phyloP scores from a whole-genome alignment of 2,329 filamentous ascomycete species.

The Epichloe gansuensis region DNA sequence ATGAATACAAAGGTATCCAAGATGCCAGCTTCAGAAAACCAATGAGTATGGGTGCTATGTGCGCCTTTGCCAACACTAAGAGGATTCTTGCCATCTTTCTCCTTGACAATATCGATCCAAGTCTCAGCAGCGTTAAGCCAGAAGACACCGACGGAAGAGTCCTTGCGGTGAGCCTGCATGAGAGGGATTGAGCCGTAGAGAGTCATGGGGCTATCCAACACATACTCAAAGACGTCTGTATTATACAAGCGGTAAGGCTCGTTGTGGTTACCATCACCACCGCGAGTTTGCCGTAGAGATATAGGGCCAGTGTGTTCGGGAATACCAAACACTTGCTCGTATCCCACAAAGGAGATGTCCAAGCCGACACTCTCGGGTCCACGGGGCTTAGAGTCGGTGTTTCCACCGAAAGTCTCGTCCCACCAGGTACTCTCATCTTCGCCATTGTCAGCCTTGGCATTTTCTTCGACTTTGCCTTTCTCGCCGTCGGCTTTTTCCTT shows the following conservation, averaged over 20 bases:
- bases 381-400: conserved; percentile 88
- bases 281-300: conserved; percentile 81
- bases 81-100: conserved; percentile 61
- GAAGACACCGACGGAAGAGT: conserved; percentile 88
- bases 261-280: conserved; percentile 70
- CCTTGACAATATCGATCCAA: conserved; percentile 89
- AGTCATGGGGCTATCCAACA: conserved; percentile 95
- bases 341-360: conserved; percentile 86
- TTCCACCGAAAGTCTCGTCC: conserved; percentile 93
- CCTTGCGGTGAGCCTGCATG: conserved; percentile 93
- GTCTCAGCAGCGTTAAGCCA: conserved; percentile 97
- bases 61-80: conserved; percentile 57
- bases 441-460: conserved; percentile 32
- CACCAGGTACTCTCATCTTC: conserved; percentile 90
- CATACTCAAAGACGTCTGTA: conserved; percentile 94
- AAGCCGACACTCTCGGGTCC: conserved; percentile 86
- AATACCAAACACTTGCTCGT: conserved; percentile 86
- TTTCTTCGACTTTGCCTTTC: conserved; percentile 36
- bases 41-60: conserved; percentile 80
- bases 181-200: conserved; percentile 95
- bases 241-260: conserved; percentile 96
- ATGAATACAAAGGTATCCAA: conserved; percentile 92
- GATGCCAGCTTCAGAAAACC: conserved; percentile 86
- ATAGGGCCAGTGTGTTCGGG: conserved; percentile 84
- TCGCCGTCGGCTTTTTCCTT: conserved; percentile 49